These are phyloP conservation scores for Aspergillus amoenus DNA, from an alignment of 2,329 filamentous ascomycete genomes.

Conservation along the genomic window DNA sequence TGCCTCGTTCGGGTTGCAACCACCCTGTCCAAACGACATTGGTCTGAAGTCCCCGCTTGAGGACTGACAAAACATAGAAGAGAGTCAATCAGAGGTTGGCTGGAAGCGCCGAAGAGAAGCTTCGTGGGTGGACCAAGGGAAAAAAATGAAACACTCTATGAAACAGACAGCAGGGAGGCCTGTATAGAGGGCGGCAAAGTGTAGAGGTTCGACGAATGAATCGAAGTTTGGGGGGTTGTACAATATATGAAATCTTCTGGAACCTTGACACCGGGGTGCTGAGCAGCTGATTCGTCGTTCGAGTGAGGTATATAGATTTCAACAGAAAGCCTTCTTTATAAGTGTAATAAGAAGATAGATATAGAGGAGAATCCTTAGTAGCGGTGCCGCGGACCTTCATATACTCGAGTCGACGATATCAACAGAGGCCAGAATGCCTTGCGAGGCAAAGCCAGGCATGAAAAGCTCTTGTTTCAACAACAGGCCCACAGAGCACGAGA, in stretches of 20 bases:
- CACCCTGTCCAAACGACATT: conserved; percentile 30
- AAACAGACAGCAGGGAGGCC: conserved; percentile 14
- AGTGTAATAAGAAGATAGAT: conserved; percentile 6
- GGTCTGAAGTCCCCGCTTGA: conserved; percentile 18
- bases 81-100: conserved; percentile 19
- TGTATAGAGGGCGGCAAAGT: conserved; percentile 10
- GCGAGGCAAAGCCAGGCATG: conserved; percentile 33
- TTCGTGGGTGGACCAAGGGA: conserved; percentile 13
- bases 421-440: conserved; percentile 31
- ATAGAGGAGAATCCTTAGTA: conserved; percentile 19
- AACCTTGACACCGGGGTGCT: neutral
- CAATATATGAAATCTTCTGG: conserved; percentile 1
- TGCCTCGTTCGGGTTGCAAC: conserved; percentile 24
- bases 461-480: conserved; percentile 32
- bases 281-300: neutral
- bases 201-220: conserved; percentile 4
- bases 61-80: conserved; percentile 28
- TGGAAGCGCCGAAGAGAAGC: conserved; percentile 12
- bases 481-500: conserved; percentile 32
- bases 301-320: neutral
- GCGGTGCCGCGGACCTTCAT: conserved; percentile 25
- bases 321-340: conserved; percentile 1
- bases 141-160: conserved; percentile 26
- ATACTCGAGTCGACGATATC: conserved; percentile 26
- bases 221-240: neutral